Conservation (phyloP, 495 filamentous ascomycete species). For the Parmelia sp. region DNA sequence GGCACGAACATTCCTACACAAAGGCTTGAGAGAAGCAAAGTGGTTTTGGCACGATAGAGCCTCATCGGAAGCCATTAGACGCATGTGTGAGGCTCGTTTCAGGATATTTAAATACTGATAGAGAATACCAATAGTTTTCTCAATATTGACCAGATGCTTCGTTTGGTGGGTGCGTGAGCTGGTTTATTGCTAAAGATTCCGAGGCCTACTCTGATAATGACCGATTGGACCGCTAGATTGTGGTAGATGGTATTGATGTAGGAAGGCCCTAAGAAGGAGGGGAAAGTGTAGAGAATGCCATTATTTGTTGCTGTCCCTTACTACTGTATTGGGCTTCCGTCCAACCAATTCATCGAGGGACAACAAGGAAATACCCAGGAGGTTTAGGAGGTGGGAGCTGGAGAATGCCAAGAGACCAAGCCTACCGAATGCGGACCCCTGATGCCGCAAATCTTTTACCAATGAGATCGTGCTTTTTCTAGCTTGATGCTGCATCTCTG, state of each 20-base stretch:
- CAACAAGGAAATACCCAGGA: neutral
- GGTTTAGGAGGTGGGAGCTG: neutral
- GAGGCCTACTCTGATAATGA: too few species aligned
- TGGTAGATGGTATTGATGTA: too few species aligned
- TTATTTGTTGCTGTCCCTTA: too few species aligned
- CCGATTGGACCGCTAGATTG: neutral
- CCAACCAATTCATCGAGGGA: neutral
- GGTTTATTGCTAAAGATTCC: neutral
- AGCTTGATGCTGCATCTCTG: neutral
- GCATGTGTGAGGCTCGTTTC: slow-evolving; percentile 3
- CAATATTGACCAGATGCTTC: neutral
- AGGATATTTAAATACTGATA: neutral
- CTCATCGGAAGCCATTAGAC: neutral
- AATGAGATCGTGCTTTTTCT: neutral
- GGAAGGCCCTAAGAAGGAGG: too few species aligned
- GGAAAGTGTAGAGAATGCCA: too few species aligned
- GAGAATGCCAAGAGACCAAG: neutral
- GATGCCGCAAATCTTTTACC: neutral
- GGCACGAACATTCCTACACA: neutral
- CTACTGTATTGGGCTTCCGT: neutral
- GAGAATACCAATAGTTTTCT: neutral
- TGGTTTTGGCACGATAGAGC: neutral
- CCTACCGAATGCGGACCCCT: neutral
- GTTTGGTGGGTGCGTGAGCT: neutral
- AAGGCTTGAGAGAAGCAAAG: neutral